These are phyloP conservation scores for Sclerotinia trifoliorum DNA, from an alignment of 2,329 filamentous ascomycete species.

Conservation along the genomic window DNA sequence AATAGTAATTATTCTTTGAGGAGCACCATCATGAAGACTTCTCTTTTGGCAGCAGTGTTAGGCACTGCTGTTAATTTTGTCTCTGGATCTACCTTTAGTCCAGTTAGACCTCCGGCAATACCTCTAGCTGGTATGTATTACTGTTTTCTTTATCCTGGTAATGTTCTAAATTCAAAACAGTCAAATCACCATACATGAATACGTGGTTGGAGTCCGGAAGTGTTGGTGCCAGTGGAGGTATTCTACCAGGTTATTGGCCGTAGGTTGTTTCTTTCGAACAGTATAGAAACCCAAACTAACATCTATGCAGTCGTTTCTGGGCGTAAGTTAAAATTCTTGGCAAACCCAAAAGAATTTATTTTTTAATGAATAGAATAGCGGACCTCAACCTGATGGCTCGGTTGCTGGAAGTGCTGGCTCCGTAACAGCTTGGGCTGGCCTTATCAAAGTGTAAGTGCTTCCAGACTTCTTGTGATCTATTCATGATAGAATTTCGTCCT, in stretches of 20 bases:
- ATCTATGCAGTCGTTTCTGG: slow-evolving; percentile 35
- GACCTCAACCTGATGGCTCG: slow-evolving; percentile 32
- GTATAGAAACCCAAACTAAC: slow-evolving; percentile 22
- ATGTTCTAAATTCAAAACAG: slow-evolving; percentile 21
- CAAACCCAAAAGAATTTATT: not conserved
- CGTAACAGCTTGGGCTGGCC: slow-evolving; percentile 65
- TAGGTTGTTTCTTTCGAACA: slow-evolving; percentile 7
- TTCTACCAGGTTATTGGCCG: slow-evolving; percentile 56
- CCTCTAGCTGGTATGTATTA: slow-evolving; percentile 57
- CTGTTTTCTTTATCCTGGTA: not conserved
- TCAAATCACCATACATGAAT: slow-evolving; percentile 72
- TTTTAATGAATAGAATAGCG: slow-evolving; percentile 25
- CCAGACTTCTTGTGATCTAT: not conserved
- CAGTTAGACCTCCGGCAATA: slow-evolving; percentile 64
- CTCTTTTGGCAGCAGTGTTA: slow-evolving; percentile 21
- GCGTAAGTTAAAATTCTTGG: slow-evolving; percentile 28
- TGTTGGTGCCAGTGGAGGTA: slow-evolving; percentile 61
- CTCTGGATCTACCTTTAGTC: slow-evolving; percentile 55
- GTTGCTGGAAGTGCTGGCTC: slow-evolving; percentile 46
- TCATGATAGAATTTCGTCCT: not conserved
- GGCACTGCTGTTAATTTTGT: slow-evolving; percentile 17
- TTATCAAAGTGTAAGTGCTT: slow-evolving; percentile 55
- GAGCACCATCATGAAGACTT: slow-evolving; percentile 25
- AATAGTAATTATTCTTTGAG: not conserved
- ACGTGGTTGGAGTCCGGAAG: slow-evolving; percentile 67